Evolutionary conservation across 495 filamentous ascomycete species (phyloP), one percentile per base, ranked within the genome.

Genomic region (Aspergillus bridgeri): DNA sequence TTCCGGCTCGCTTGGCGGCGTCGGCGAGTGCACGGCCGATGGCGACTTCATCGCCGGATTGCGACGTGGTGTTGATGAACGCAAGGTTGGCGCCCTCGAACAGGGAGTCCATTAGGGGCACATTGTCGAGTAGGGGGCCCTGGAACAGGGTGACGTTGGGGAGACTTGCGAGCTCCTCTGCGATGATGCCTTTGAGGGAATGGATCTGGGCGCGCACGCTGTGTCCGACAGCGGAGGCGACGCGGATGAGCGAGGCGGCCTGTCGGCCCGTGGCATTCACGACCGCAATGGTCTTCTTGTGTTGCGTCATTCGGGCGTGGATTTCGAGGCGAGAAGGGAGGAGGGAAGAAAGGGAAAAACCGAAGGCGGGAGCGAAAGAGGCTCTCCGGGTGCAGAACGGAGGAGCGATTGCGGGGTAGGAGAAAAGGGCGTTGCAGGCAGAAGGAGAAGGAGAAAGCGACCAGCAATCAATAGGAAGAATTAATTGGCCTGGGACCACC

Each of bases 41-140:
- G 9, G 84, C 86, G 46, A 92, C 81, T 78, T 98, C 94, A 68
- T 98, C 92, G 29, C 94, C 95, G 77, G 92, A 93, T 62, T 78
- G 76, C 58, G 93, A 95, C n/a, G 91, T 93, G 25, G 94, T 98
- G 75, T 98, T 98, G 79, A 98, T 92, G 72, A 97, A 98, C 56
- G 94, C 94, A 42, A 92, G 78, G 56, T 92, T 85, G 20, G 90
- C 90, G 61, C 89, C 90, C 11, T 79, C 70, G 79, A 98, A 98
- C 13, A 98, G 81, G 22, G 84, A 72, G 24, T 81, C 79, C 68
- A 98, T 88, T 51, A 98, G 74, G 4, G 73, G 66, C 56, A 80
- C 71, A 59, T 81, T 80, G 51, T 88, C 83, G 66, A 92, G 88
- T n/a, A 96, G 79, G 42, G 88, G 85, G 43, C 93, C 93, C 60